phyloP scores from a whole-genome alignment of 495 filamentous ascomycete genomes.

The Aspergillus cavernicola region DNA sequence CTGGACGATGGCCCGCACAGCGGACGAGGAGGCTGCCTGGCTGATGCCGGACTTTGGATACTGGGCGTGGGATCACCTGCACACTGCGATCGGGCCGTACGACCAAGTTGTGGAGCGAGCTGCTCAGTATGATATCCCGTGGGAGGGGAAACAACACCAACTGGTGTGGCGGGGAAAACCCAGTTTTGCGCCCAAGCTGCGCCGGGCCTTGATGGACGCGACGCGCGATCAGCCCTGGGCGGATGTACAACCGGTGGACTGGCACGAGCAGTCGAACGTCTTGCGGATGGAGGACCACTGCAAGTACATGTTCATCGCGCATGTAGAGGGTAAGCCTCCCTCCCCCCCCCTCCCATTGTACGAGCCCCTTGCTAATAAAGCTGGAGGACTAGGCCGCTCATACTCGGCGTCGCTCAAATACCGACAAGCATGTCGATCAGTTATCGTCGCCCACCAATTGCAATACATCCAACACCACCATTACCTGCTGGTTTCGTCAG shows the following conservation, averaged over 20 bases:
- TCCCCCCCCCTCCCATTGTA: neutral
- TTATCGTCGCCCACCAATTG: slow-evolving; percentile 51
- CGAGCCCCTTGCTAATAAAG: neutral
- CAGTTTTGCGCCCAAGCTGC: slow-evolving; percentile 42
- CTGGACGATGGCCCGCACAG: slow-evolving; percentile 49
- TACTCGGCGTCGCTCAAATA: slow-evolving; percentile 58
- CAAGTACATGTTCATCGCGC: slow-evolving; percentile 53
- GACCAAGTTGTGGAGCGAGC: slow-evolving; percentile 51
- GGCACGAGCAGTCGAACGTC: slow-evolving; percentile 38
- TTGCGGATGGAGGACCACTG: slow-evolving; percentile 55
- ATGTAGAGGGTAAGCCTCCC: slow-evolving; percentile 49
- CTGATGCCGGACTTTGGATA: slow-evolving; percentile 77
- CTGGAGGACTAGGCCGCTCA: slow-evolving; percentile 30
- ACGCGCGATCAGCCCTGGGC: slow-evolving; percentile 50
- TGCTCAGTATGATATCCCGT: slow-evolving; percentile 27
- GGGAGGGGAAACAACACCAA: slow-evolving; percentile 51
- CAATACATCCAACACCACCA: slow-evolving; percentile 46
- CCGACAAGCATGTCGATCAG: slow-evolving; percentile 56
- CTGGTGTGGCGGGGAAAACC: slow-evolving; percentile 67
- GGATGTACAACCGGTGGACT: slow-evolving; percentile 51
- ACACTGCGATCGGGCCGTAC: slow-evolving; percentile 56
- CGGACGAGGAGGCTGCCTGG: slow-evolving; percentile 50
- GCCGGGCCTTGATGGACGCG: slow-evolving; percentile 46
- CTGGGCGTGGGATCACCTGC: slow-evolving; percentile 65
- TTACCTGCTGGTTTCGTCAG: slow-evolving; percentile 37